phyloP scores from a whole-genome alignment of 352 stramenopile genomes.

The Elongisporangium undulatum region DNA sequence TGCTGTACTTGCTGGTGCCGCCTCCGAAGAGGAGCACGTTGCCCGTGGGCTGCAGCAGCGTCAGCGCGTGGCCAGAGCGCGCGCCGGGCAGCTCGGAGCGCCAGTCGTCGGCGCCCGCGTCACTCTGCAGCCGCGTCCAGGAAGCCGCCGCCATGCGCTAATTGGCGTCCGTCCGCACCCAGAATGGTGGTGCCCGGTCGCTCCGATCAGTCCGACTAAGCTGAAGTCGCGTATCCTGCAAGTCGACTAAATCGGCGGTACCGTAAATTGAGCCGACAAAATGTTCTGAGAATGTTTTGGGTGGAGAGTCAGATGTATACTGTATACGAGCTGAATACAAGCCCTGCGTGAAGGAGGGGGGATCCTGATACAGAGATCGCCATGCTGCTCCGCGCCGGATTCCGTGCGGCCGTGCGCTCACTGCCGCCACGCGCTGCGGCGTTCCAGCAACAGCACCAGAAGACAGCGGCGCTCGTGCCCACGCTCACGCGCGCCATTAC shows the following conservation, averaged over 20 bases:
- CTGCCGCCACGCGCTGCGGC: background rate
- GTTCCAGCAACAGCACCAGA: background rate
- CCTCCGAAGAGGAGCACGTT: conserved; percentile 64
- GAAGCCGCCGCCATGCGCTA: background rate
- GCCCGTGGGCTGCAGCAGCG: conserved; percentile 31
- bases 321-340: background rate
- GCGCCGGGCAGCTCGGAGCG: conserved; percentile 13
- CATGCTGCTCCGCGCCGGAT: background rate
- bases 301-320: background rate
- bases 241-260: background rate
- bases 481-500: conserved; percentile 7
- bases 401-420: background rate
- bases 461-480: background rate
- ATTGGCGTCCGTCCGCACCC: background rate
- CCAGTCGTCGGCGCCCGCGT: background rate
- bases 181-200: background rate
- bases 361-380: background rate
- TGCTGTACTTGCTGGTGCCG: conserved; percentile 50
- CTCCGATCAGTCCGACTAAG: background rate
- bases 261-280: background rate
- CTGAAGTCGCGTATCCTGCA: background rate
- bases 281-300: background rate
- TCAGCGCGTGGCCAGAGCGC: conserved; percentile 58
- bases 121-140: background rate
- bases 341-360: background rate